Base-by-base conservation (phyloP, 371 early-diverging fungal genomes). In the Cokeromyces recurvatus region DNA sequence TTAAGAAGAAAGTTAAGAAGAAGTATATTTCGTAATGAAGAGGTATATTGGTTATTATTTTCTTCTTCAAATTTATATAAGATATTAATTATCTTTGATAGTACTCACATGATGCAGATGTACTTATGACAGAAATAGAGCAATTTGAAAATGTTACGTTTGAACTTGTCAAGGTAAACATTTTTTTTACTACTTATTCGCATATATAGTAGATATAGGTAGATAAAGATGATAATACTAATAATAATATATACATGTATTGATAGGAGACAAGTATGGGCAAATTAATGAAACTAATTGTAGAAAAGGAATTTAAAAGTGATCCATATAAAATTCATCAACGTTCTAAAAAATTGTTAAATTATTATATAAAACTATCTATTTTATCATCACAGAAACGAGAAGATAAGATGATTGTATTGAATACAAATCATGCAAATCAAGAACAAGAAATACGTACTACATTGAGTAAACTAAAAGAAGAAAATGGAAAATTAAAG, bases 181-280 rank as follows among this genome's bases (percentile, higher is more conserved):
- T n/a, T n/a, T n/a, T n/a, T n/a, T n/a, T n/a, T n/a, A 12, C 11
- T 14, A 22, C 37, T 36, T 38, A 7, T n/a, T 27, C 42, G 43
- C 16, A 22, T n/a, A n/a, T n/a, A n/a, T n/a, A n/a, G n/a, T n/a
- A n/a, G n/a, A n/a, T n/a, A n/a, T n/a, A 40, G 11, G 9, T 25
- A 43, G 37, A 32, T 12, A 21, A 42, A 17, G 12, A 40, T 12
- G n/a, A 31, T 14, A n/a, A 35, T 16, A 15, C 20, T 27, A n/a
- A n/a, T n/a, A n/a, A n/a, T n/a, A n/a, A 32, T 19, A 1, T 29
- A 50, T 12, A 38, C 42, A 40, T 14, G 24, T 14, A 27, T 15
- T 7, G 5, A 11, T 38, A 73, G 70, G 68, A 74, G 57, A 70
- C 74, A n/a, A 68, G 55, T 19, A 74, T 74, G 74, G 74, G 74